These are phyloP conservation scores for Colletotrichum gigasporum DNA, from an alignment of 2,329 filamentous ascomycete genomes.

Conservation along the genomic window DNA sequence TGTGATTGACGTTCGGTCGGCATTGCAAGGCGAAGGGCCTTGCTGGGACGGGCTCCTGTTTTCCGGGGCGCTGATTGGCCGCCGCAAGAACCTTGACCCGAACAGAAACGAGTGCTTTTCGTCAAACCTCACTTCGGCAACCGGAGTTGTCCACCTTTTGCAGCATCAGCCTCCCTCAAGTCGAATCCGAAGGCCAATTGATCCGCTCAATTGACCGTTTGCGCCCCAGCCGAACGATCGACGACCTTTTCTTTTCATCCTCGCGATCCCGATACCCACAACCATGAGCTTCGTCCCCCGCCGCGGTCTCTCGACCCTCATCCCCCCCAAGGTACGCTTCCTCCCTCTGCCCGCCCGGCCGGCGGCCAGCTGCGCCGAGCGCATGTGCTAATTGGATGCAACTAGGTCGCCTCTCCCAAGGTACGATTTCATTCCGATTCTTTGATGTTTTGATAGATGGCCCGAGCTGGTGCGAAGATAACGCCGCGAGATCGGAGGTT, in stretches of 20 bases:
- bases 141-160: constrained; percentile 14
- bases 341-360: constrained; percentile 28
- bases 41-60: constrained; percentile 30
- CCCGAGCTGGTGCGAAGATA: constrained; percentile 7
- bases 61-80: constrained; percentile 51
- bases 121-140: constrained; percentile 37
- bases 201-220: constrained; percentile 30
- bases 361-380: background rate
- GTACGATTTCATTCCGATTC: constrained; percentile 63
- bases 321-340: constrained; percentile 90
- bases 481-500: constrained; percentile 12
- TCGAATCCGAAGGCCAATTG: constrained; percentile 32
- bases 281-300: constrained; percentile 94
- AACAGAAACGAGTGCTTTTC: constrained; percentile 59
- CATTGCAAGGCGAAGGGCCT: constrained; percentile 32
- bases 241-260: constrained; percentile 37
- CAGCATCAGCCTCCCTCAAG: constrained; percentile 30
- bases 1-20: constrained; percentile 35
- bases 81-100: constrained; percentile 55
- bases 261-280: constrained; percentile 46
- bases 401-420: constrained; percentile 82
- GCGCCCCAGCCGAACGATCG: constrained; percentile 33
- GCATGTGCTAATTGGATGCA: constrained; percentile 11
- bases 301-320: constrained; percentile 96
- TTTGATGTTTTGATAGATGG: constrained; percentile 13